Conservation (phyloP, 2,329 filamentous ascomycete species). For the Hymenoscyphus fraxineus region DNA sequence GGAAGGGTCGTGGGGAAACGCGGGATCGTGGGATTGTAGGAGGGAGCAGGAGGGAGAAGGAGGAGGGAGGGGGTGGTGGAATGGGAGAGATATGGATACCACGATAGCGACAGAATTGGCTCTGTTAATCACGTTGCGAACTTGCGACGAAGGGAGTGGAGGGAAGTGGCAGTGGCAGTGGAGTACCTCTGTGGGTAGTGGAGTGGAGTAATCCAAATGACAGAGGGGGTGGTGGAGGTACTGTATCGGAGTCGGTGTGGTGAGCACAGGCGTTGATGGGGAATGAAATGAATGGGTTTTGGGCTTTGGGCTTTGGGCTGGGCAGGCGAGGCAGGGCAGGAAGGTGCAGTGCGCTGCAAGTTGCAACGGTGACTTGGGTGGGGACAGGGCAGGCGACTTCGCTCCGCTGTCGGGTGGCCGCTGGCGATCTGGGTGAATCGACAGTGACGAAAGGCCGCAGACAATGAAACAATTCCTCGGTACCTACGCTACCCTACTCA, state of each 20-base stretch:
- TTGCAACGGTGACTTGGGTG: neutral
- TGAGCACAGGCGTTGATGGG: conserved; percentile 1
- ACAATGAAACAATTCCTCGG: too few species aligned
- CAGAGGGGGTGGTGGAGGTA: too few species aligned
- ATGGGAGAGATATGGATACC: neutral
- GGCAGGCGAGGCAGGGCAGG: too few species aligned
- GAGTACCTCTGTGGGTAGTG: neutral
- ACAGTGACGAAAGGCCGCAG: too few species aligned
- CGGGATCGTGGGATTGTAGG: neutral
- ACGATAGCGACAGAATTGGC: neutral
- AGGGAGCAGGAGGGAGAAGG: neutral
- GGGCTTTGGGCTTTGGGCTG: neutral
- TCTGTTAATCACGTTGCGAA: neutral
- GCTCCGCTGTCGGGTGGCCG: neutral
- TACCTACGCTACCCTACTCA: too few species aligned
- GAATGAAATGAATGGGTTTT: neutral
- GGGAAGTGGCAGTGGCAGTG: neutral
- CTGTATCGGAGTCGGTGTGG: neutral
- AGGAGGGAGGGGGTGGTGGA: neutral
- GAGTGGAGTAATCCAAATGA: too few species aligned
- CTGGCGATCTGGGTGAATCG: too few species aligned
- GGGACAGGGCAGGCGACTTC: neutral
- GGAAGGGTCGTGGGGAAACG: neutral
- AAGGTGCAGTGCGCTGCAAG: neutral
- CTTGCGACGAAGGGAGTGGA: neutral